Conservation (phyloP, 2,329 filamentous ascomycete species). For the Nemania serpens region DNA sequence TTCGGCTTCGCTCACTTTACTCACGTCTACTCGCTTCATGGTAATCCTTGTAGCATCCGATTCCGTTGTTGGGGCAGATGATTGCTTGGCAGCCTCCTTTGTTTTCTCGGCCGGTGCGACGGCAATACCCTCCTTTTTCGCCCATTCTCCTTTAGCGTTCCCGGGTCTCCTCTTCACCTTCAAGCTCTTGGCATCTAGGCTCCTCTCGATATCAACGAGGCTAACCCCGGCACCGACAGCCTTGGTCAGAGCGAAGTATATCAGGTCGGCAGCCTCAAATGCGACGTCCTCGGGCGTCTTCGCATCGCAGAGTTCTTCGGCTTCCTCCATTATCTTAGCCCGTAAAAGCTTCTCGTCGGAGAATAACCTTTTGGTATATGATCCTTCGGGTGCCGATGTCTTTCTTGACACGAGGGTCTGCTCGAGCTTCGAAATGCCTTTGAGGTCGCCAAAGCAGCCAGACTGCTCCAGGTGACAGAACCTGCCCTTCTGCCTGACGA, state of each 20-base stretch:
- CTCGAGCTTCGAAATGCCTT: conserved; percentile 81
- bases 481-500: conserved; percentile 84
- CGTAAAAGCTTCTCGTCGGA: conserved; percentile 86
- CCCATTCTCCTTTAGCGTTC: conserved; percentile 93
- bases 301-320: conserved; percentile 90
- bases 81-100: conserved; percentile 43
- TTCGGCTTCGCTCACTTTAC: conserved; percentile 64
- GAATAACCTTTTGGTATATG: conserved; percentile 92
- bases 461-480: conserved; percentile 95
- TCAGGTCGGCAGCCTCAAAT: conserved; percentile 91
- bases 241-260: conserved; percentile 95
- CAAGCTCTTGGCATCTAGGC: conserved; percentile 89
- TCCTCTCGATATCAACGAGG: conserved; percentile 87
- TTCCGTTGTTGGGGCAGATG: conserved; percentile 40
- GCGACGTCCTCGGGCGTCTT: conserved; percentile 81
- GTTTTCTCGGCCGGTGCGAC: conserved; percentile 41
- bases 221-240: conserved; percentile 83
- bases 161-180: conserved; percentile 94
- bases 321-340: conserved; percentile 98
- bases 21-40: conserved; percentile 79
- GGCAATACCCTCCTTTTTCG: conserved; percentile 76
- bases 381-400: conserved; percentile 80
- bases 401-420: conserved; percentile 85
- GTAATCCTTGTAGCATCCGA: conserved; percentile 62
- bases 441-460: conserved; percentile 87